Conservation (phyloP, 805 yeast species). For the Maudiozyma barnettii region DNA sequence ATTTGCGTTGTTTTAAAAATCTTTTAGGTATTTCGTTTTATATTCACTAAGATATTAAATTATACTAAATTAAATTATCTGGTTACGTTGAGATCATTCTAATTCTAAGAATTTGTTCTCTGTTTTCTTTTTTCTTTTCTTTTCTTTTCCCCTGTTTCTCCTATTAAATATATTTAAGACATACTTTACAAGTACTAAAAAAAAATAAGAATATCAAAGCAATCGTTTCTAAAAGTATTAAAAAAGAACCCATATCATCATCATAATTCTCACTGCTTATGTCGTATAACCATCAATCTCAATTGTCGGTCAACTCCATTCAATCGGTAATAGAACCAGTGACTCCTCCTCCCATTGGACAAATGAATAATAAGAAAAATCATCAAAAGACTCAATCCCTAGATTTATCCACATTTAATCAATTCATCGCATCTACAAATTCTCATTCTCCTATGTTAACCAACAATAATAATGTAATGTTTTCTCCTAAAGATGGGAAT, state of each 20-base stretch:
- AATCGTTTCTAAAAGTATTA: neutral
- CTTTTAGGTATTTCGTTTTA: too few species aligned
- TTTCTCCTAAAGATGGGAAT: neutral
- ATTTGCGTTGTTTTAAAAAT: too few species aligned
- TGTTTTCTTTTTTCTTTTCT: neutral
- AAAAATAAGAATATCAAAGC: too few species aligned
- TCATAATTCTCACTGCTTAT: neutral
- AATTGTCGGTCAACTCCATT: constrained; percentile 21
- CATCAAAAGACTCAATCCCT: constrained; percentile 27
- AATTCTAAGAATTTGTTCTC: too few species aligned
- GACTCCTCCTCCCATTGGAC: constrained; percentile 16
- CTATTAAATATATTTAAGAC: neutral
- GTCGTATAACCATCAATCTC: constrained; percentile 24
- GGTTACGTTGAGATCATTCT: too few species aligned
- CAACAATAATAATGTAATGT: neutral
- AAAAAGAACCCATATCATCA: neutral
- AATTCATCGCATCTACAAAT: constrained; percentile 14
- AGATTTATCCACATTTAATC: constrained; percentile 25
- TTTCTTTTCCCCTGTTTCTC: neutral
- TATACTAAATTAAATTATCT: too few species aligned
- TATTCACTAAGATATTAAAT: too few species aligned
- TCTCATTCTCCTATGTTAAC: constrained; percentile 24
- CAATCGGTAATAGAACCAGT: constrained; percentile 17
- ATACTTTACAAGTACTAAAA: too few species aligned
- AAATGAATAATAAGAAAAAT: constrained; percentile 14